Conservation (phyloP, 2,329 filamentous ascomycete genomes). For the Ascochyta lentis region DNA sequence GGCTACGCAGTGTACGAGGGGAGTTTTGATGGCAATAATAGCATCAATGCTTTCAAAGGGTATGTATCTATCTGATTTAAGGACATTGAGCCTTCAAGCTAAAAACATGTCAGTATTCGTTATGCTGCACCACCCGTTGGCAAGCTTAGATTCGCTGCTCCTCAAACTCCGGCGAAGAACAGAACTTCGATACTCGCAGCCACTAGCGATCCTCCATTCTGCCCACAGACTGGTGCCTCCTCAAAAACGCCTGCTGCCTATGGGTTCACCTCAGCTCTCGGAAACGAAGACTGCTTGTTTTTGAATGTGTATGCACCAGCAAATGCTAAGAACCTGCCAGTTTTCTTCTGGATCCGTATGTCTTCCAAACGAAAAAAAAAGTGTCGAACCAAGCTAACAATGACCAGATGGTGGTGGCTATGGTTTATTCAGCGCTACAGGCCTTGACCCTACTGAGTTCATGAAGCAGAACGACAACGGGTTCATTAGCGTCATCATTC, state of each 20-base stretch:
- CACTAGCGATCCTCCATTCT: conserved; percentile 51
- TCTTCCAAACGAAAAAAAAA: conserved; percentile 2
- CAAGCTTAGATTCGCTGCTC: conserved; percentile 60
- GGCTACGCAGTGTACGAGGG: conserved; percentile 44
- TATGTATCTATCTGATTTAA: conserved; percentile 6
- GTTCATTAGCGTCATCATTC: conserved; percentile 66
- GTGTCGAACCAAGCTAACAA: conserved; percentile 29
- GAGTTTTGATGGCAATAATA: conserved; percentile 28
- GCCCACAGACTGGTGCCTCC: conserved; percentile 43
- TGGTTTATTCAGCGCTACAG: conserved; percentile 39
- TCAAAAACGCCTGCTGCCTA: conserved; percentile 35
- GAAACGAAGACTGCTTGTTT: conserved; percentile 52
- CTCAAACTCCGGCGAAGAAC: conserved; percentile 52
- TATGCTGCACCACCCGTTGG: conserved; percentile 61
- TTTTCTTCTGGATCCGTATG: conserved; percentile 62
- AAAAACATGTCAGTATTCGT: conserved; percentile 48
- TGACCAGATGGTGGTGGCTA: conserved; percentile 51
- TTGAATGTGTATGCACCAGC: conserved; percentile 50
- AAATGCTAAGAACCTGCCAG: conserved; percentile 57
- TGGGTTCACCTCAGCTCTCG: conserved; percentile 39
- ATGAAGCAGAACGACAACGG: conserved; percentile 53
- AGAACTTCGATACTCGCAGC: conserved; percentile 51
- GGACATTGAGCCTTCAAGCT: conserved; percentile 1
- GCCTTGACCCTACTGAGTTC: conserved; percentile 41
- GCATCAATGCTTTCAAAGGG: conserved; percentile 45